Evolutionary conservation across 768 basidiomycete species (phyloP).

Genomic region (Multifurca ochricompacta): DNA sequence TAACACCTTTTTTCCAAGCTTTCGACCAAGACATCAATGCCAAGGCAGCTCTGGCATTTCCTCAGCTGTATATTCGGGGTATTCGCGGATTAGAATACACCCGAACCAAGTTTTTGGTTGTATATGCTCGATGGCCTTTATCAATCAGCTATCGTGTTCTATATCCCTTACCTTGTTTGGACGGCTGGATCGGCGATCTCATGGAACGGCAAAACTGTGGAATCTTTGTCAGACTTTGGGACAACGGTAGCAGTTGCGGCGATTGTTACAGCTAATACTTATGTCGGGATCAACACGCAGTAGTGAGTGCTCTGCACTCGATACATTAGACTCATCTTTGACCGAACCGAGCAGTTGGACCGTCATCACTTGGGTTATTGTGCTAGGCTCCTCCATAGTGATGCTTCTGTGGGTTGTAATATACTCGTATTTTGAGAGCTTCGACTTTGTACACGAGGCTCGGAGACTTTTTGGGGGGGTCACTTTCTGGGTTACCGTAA

Average conservation of each 20-base stretch:
- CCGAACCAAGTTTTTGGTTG: slow-evolving; percentile 81
- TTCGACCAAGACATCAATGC: slow-evolving; percentile 96
- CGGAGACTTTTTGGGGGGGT: slow-evolving; percentile 67
- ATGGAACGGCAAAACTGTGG: slow-evolving; percentile 74
- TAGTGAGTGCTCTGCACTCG: slow-evolving; percentile 53
- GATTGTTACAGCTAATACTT: slow-evolving; percentile 82
- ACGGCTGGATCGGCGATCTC: slow-evolving; percentile 54
- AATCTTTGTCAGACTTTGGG: slow-evolving; percentile 80
- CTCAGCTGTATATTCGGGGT: slow-evolving; percentile 92
- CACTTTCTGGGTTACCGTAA: slow-evolving; percentile 76
- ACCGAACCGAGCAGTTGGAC: slow-evolving; percentile 51
- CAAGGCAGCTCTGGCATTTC: slow-evolving; percentile 82
- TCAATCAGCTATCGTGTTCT: slow-evolving; percentile 82
- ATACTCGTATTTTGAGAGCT: slow-evolving; percentile 73
- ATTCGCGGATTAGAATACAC: slow-evolving; percentile 94
- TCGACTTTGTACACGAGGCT: slow-evolving; percentile 67
- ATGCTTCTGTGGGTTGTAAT: slow-evolving; percentile 84
- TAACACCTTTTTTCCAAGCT: slow-evolving; percentile 37
- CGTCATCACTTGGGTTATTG: slow-evolving; percentile 73
- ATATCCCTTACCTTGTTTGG: slow-evolving; percentile 76
- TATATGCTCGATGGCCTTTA: slow-evolving; percentile 95
- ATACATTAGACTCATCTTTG: slow-evolving; percentile 2
- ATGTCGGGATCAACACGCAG: slow-evolving; percentile 81
- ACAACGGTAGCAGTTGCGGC: slow-evolving; percentile 86
- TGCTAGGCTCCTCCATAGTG: slow-evolving; percentile 70